These are phyloP conservation scores for Hippophae rhamnoides DNA, from an alignment of 306 rosid genomes.

Conservation along the genomic window DNA sequence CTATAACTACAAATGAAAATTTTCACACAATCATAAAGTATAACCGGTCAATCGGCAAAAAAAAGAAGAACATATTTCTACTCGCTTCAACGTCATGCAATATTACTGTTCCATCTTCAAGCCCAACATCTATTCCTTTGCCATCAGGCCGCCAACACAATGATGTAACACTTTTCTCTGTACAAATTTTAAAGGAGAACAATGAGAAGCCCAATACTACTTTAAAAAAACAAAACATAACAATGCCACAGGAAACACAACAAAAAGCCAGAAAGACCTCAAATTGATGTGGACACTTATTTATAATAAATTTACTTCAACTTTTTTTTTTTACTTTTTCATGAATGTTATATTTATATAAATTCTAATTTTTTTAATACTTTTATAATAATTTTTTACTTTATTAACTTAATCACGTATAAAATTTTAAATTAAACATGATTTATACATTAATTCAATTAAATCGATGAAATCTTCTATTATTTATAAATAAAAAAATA, in stretches of 20 bases:
- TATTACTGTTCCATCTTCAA: slow-evolving; percentile 80
- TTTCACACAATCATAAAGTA: neutral
- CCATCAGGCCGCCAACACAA: slow-evolving; percentile 96
- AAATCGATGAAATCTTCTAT: too few relatives aligned
- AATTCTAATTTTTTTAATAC: too few relatives aligned
- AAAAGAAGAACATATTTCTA: slow-evolving; percentile 1
- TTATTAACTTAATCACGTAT: too few relatives aligned
- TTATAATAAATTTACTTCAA: too few relatives aligned
- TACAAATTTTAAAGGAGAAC: slow-evolving; percentile 6
- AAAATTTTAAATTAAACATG: too few relatives aligned
- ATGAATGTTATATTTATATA: too few relatives aligned
- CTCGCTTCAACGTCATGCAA: slow-evolving; percentile 91
- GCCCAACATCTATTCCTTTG: slow-evolving; percentile 79
- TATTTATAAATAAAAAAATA: too few relatives aligned
- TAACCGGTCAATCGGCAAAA: slow-evolving; percentile 2
- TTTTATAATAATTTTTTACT: too few relatives aligned
- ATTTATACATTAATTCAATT: too few relatives aligned
- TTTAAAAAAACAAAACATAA: slow-evolving; percentile 1
- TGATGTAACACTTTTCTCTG: slow-evolving; percentile 58
- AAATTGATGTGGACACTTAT: too few relatives aligned
- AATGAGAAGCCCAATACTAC: slow-evolving; percentile 7
- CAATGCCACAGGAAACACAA: neutral
- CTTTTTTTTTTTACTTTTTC: too few relatives aligned
- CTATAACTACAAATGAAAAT: neutral
- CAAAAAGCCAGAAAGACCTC: neutral